Evolutionary conservation across 345 rosid genomes (phyloP).

Genomic region (Heritiera littoralis): DNA sequence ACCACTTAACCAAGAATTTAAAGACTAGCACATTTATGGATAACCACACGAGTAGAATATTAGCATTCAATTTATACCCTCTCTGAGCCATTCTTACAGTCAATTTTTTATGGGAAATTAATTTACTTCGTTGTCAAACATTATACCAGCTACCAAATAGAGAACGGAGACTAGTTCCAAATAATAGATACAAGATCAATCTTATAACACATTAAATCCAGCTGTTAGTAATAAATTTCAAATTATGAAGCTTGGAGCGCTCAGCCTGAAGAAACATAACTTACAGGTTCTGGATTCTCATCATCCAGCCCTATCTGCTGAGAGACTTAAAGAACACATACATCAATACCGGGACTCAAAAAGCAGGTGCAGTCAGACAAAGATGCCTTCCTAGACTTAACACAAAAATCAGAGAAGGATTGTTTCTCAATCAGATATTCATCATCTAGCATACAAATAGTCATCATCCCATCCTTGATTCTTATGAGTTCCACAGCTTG

Average conservation of each 20-base stretch:
- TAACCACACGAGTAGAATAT: not conserved
- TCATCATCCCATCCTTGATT: conserved; percentile 54
- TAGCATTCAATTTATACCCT: conserved; percentile 1
- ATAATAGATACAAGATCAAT: not conserved
- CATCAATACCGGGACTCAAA: conserved; percentile 75
- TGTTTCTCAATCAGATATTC: conserved; percentile 34
- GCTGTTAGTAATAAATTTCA: not conserved
- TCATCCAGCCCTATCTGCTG: conserved; percentile 31
- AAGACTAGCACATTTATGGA: not conserved
- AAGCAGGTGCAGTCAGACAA: conserved; percentile 65
- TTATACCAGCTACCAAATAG: not conserved
- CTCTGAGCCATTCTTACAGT: not conserved
- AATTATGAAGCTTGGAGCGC: conserved; percentile 7
- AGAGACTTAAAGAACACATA: conserved; percentile 54
- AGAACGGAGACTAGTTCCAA: not conserved
- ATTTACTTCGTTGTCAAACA: not conserved
- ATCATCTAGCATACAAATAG: conserved; percentile 42
- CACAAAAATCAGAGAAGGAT: conserved; percentile 57
- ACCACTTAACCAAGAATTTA: not conserved
- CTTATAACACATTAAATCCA: not conserved
- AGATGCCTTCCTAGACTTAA: conserved; percentile 69
- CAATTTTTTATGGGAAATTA: not conserved
- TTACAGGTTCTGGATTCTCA: conserved; percentile 45
- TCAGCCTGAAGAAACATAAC: conserved; percentile 12
- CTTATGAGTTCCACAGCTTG: conserved; percentile 50